phyloP scores from a whole-genome alignment of 1,284 basidiomycete species.

The Dichomitus squalens region DNA sequence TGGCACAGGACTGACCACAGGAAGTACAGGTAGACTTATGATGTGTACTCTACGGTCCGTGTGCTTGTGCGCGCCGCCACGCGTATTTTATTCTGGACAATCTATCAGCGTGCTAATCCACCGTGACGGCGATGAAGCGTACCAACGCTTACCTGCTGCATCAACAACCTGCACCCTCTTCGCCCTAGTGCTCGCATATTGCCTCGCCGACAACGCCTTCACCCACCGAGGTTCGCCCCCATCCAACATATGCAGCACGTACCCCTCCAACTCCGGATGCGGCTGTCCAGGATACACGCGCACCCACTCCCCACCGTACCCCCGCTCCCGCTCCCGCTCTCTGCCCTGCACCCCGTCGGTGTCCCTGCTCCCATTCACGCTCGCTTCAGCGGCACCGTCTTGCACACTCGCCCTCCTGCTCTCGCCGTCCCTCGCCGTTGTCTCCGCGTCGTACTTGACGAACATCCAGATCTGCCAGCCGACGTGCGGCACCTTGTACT shows the following conservation, averaged over 20 bases:
- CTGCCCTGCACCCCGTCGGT: neutral
- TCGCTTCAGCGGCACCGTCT: neutral
- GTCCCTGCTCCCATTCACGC: neutral
- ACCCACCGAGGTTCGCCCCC: conserved; percentile 12
- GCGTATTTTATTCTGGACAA: too few relatives aligned
- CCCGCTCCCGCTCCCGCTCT: neutral
- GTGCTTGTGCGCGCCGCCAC: too few relatives aligned
- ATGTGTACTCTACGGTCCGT: too few relatives aligned
- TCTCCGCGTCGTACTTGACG: neutral
- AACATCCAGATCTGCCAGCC: conserved; percentile 15
- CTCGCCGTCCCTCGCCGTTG: neutral
- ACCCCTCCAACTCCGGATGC: conserved; percentile 12
- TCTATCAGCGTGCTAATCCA: too few relatives aligned
- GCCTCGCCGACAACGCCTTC: conserved; percentile 4
- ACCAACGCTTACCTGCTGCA: neutral
- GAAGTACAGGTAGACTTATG: too few relatives aligned
- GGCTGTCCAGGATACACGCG: neutral
- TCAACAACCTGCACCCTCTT: neutral
- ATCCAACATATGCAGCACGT: conserved; percentile 10
- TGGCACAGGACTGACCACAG: too few relatives aligned
- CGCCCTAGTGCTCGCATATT: neutral
- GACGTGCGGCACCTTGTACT: neutral
- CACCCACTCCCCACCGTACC: neutral
- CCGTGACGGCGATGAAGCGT: too few relatives aligned
- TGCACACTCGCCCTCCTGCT: neutral